phyloP scores from a whole-genome alignment of 2,329 filamentous ascomycete genomes.

The Dactylonectria estremocensis region DNA sequence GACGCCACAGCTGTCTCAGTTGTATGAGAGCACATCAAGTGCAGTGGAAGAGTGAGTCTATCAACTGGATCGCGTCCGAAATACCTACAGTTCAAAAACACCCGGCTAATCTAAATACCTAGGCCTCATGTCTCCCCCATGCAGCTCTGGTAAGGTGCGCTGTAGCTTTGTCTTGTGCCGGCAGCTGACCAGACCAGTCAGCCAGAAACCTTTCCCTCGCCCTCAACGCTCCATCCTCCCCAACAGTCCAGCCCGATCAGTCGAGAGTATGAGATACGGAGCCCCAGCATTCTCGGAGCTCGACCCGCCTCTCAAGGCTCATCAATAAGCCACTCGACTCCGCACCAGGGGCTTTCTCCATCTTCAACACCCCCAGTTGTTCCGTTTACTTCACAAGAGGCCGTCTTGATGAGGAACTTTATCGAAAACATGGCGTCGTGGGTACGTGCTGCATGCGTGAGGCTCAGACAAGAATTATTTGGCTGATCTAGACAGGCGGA shows the following conservation, averaged over 20 bases:
- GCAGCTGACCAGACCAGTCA: constrained; percentile 11
- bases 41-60: constrained; percentile 14
- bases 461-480: not conserved
- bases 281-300: constrained; percentile 16
- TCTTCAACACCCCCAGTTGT: constrained; percentile 19
- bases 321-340: constrained; percentile 20
- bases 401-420: constrained; percentile 33
- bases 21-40: constrained; percentile 11
- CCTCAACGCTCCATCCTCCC: constrained; percentile 5
- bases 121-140: constrained; percentile 6
- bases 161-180: not conserved
- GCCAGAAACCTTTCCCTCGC: constrained; percentile 11
- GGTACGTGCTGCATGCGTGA: constrained; percentile 1
- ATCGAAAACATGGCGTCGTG: constrained; percentile 34
- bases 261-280: constrained; percentile 13
- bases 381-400: constrained; percentile 28
- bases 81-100: not conserved
- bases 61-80: not conserved
- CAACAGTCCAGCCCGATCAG: not conserved
- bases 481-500: constrained; percentile 20
- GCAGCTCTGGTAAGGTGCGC: constrained; percentile 15
- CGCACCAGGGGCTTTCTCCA: constrained; percentile 24
- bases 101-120: not conserved
- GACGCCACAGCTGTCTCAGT: constrained; percentile 23
- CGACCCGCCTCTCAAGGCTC: constrained; percentile 26